Percentiles rank a stretch among this genome's conserved stretches.
These are phyloP conservation scores for Chytriomyces sp. DNA, from an alignment of 192 early-diverging fungal species.

Conservation along the genomic window DNA sequence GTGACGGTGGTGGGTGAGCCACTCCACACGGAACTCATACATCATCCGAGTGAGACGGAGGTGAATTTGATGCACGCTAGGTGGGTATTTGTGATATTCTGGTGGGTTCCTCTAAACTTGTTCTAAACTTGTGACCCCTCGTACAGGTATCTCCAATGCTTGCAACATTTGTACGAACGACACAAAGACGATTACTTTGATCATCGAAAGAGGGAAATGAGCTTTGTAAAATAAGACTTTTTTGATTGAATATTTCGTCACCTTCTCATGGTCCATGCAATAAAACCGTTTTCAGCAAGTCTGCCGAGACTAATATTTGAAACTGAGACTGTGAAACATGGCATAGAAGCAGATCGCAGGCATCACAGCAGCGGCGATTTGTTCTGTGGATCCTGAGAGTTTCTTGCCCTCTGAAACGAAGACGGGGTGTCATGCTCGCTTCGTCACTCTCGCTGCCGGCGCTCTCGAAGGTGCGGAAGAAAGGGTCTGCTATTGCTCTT, in stretches of 20 bases:
- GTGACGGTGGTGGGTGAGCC: constrained; percentile 21
- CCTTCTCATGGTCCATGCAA: too few species aligned
- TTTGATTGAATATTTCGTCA: background rate
- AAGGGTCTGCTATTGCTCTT: too few species aligned
- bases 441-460: too few species aligned
- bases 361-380: too few species aligned
- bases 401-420: too few species aligned
- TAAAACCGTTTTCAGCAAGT: too few species aligned
- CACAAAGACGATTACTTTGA: constrained; percentile 41
- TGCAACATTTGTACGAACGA: constrained; percentile 30
- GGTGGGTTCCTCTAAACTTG: background rate
- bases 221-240: constrained; percentile 31
- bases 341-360: too few species aligned
- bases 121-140: background rate
- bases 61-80: constrained; percentile 25
- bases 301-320: too few species aligned
- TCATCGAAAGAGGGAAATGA: constrained; percentile 35
- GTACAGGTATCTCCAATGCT: constrained; percentile 27
- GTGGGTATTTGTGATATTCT: background rate
- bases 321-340: too few species aligned
- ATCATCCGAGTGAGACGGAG: constrained; percentile 9
- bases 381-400: too few species aligned
- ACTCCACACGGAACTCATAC: background rate
- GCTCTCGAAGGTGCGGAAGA: too few species aligned
- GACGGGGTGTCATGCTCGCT: too few species aligned